A percentile compares a stretch with the other conserved stretches of the same genome.
Evolutionary conservation across 2,329 filamentous ascomycete species (phyloP).

Genomic region (Xylaria polymorpha): DNA sequence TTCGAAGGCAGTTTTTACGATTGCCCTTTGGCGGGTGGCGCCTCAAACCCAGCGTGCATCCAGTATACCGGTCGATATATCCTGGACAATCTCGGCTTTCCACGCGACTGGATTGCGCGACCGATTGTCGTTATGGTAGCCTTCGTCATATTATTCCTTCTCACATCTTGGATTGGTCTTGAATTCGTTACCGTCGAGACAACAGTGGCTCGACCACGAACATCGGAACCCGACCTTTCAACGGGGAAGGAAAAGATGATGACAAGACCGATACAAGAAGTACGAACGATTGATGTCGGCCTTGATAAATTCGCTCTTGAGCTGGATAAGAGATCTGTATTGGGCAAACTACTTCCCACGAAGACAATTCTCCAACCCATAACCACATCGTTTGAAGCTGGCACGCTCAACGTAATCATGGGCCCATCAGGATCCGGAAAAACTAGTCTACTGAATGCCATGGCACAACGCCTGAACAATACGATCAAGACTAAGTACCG

Average conservation of each 20-base stretch:
- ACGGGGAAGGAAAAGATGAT: slow-evolving; percentile 77
- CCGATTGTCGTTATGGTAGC: slow-evolving; percentile 72
- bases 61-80: slow-evolving; percentile 77
- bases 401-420: slow-evolving; percentile 81
- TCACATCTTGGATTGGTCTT: slow-evolving; percentile 70
- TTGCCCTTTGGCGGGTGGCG: slow-evolving; percentile 73
- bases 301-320: slow-evolving; percentile 73
- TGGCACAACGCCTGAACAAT: slow-evolving; percentile 74
- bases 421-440: slow-evolving; percentile 83
- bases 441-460: slow-evolving; percentile 77
- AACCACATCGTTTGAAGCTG: slow-evolving; percentile 73
- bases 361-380: slow-evolving; percentile 75
- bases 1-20: slow-evolving; percentile 78
- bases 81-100: slow-evolving; percentile 75
- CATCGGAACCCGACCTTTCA: slow-evolving; percentile 69
- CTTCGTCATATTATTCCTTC: slow-evolving; percentile 72
- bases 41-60: slow-evolving; percentile 71
- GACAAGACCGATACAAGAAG: slow-evolving; percentile 61
- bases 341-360: slow-evolving; percentile 62
- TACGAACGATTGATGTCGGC: slow-evolving; percentile 72
- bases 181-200: slow-evolving; percentile 75
- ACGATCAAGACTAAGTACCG: slow-evolving; percentile 71
- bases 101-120: slow-evolving; percentile 72
- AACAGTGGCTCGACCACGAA: slow-evolving; percentile 72
- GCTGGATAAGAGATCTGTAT: slow-evolving; percentile 69